These are phyloP conservation scores for Colletotrichum scovillei DNA, from an alignment of 2,329 filamentous ascomycete species.

Conservation along the genomic window DNA sequence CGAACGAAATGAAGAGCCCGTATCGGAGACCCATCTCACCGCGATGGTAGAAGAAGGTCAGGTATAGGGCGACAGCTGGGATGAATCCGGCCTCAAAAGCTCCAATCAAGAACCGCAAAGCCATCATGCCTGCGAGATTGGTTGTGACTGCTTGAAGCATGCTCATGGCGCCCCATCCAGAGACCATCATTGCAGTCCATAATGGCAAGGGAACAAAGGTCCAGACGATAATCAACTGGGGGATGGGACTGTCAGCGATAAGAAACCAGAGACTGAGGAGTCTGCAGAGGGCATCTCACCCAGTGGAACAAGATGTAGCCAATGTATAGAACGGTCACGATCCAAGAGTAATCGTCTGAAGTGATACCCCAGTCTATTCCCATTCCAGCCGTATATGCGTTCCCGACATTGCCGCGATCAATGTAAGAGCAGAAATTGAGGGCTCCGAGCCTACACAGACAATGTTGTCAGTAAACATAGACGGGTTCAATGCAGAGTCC, in stretches of 20 bases:
- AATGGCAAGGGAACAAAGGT: conserved; percentile 37
- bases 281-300: neutral
- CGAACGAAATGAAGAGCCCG: conserved; percentile 76
- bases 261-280: neutral
- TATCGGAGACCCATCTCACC: conserved; percentile 76
- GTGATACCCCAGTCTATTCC: conserved; percentile 23
- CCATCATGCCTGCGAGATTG: conserved; percentile 50
- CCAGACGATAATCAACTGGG: conserved; percentile 35
- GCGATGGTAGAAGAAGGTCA: conserved; percentile 59
- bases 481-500: too few species aligned
- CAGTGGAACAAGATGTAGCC: conserved; percentile 22
- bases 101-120: conserved; percentile 54
- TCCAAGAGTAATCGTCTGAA: conserved; percentile 30
- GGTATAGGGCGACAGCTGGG: conserved; percentile 54
- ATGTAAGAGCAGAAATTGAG: conserved; percentile 25
- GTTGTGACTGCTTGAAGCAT: conserved; percentile 47
- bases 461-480: too few species aligned
- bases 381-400: conserved; percentile 35
- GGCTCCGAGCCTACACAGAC: neutral
- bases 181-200: conserved; percentile 34
- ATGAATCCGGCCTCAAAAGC: conserved; percentile 56
- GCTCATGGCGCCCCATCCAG: conserved; percentile 27
- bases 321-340: conserved; percentile 26
- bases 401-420: conserved; percentile 25
- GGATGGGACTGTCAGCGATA: neutral